Evolutionary conservation across 1,139 yeast genomes (phyloP), one percentile per base, ranked within the genome.

Genomic region (Blastobotrys buckinghamii): DNA sequence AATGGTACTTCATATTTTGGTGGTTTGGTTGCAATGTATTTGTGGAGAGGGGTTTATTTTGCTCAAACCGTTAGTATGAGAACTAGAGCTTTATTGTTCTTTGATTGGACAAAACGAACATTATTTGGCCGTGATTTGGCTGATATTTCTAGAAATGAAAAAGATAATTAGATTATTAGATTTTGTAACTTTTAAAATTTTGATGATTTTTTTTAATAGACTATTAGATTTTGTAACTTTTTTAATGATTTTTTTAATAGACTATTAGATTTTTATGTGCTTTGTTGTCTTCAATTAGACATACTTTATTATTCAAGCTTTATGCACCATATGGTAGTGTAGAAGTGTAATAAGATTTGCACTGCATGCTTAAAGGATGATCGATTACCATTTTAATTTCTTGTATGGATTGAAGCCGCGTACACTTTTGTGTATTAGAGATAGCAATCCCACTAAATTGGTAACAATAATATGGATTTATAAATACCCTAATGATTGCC

Each of bases 31-130:
- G 84, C 84, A 34, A 77, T 80, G 81, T 80, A 80, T 60, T 63
- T 79, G 48, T 80, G 85, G 85, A 75, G 85, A 65, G 75, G 82
- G 39, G 81, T 78, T 27, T 80, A 80, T 64, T 79, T 79, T 65
- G 76, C 83, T 27, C 82, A 80, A 62, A 74, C 81, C 39, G 84
- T 80, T 37, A 75, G 82, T 47, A 60, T 77, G 54, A 72, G 84
- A 60, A 77, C 81, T 2, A 71, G 85, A 57, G 78, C 77, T 2
- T 67, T 78, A 54, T 63, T 80, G 61, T 75, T 76, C 61, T 73
- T 78, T 71, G 85, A 80, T 58, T 80, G 84, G 84, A 58, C 79
- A 55, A 79, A 78, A 61, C 75, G 84, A 58, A 83, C 82, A 32
- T 59, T 79, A 44, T 79, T 79, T 57, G 83, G 84, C 7, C 74